A percentile compares a stretch with the other conserved stretches of the same genome.
These are phyloP conservation scores for Yueomyces sp. DNA, from an alignment of 805 yeast species.

Conservation along the genomic window DNA sequence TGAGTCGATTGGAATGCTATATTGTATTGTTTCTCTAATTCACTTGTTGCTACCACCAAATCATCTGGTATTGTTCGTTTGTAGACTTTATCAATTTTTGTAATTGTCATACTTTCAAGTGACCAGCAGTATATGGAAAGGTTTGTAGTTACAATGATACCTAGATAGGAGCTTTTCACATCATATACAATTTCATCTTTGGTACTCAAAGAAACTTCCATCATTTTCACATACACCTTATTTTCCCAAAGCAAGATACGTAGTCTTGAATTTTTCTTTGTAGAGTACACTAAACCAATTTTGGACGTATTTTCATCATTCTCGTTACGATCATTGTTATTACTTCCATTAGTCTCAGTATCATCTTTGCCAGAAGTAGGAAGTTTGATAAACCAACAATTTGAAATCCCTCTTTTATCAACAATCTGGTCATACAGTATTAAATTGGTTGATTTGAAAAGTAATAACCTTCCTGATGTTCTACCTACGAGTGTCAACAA, in stretches of 20 bases:
- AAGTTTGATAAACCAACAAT: conserved; percentile 11
- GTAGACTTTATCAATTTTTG: too few species aligned
- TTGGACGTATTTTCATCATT: neutral
- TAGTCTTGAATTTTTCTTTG: neutral
- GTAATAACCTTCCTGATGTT: conserved; percentile 12
- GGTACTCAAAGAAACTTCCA: neutral
- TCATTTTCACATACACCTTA: too few species aligned
- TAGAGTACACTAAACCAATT: neutral
- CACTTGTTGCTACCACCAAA: too few species aligned
- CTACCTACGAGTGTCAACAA: conserved; percentile 19
- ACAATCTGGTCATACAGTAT: conserved; percentile 20
- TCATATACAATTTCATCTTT: too few species aligned
- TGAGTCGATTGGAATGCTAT: too few species aligned
- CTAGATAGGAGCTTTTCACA: too few species aligned
- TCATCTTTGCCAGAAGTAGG: neutral
- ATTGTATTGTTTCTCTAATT: too few species aligned
- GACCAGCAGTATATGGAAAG: too few species aligned
- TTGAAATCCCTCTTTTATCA: conserved; percentile 19
- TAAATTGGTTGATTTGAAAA: conserved; percentile 20
- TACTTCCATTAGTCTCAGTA: neutral
- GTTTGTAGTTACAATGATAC: too few species aligned
- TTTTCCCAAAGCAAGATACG: neutral
- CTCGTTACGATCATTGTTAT: neutral
- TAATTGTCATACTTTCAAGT: too few species aligned
- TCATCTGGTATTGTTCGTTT: too few species aligned